Evolutionary conservation across 148 eudicot genomes (phyloP), one percentile per base, ranked within the genome.

Genomic region (Heliosperma pusillum): DNA sequence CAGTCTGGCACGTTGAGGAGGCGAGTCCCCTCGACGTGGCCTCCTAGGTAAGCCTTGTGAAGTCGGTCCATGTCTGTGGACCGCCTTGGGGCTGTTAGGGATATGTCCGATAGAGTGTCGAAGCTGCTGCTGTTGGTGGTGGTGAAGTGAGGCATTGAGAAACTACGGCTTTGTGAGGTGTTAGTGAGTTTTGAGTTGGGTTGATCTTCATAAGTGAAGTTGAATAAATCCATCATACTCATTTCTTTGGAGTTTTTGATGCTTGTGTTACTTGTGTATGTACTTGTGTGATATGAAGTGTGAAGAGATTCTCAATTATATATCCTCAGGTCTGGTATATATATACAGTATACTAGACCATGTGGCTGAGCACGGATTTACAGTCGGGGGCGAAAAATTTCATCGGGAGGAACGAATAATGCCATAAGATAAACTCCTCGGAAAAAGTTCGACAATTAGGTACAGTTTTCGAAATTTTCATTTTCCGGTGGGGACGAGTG

Each of bases 1-100:
- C 62, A 20, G 25, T 58, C 62, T 58, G 62, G 62, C 26, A 58
- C 62, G 3, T 58, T 6, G 62, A 58, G 62, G 7, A 58, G 62
- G 62, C 10, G 62, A 20, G 62, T 20, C 21, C 62, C 62, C 2
- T 58, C 19, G 26, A 58, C 12, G 10, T 20, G 24, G 62, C 62
- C 62, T 58, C 26, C 62, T 58, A n/a, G 22, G 62, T 58, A 58
- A 0, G 62, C 62, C 2, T n/a, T 20, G 62, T 58, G 20, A 58
- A 58, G 62, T 25, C 62, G 62, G 62, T 58, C 62, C n/a, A 58
- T 20, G 62, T 58, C 62, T 7, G 62, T 21, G 26, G 62, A 58
- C 62, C 62, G 62, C 62, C 62, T 58, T 58, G 62, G 21, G 22
- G 24, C 62, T 58, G 25, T 19, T 20, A 50, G 2, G 8, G 56